Evolutionary conservation across 2,329 filamentous ascomycete genomes (phyloP).

Genomic region (Colletotrichum magnum): DNA sequence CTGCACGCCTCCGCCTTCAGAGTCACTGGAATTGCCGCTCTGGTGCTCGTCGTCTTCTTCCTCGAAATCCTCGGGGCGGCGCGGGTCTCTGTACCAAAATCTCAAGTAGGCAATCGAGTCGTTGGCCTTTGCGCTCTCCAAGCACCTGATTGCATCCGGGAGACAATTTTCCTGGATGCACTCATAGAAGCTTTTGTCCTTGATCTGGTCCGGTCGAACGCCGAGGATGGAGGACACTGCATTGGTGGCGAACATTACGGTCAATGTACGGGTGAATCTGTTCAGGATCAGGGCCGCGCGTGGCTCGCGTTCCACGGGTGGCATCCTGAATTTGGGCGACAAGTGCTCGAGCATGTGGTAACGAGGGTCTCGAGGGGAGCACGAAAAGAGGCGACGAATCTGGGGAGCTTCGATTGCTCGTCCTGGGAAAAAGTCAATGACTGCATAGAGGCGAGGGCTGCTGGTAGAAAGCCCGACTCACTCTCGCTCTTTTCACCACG

Average conservation of each 20-base stretch:
- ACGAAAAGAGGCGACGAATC: conserved; percentile 84
- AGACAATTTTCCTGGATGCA: conserved; percentile 86
- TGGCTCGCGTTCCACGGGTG: conserved; percentile 79
- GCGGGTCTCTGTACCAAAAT: conserved; percentile 86
- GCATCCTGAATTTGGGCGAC: conserved; percentile 82
- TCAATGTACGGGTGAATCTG: conserved; percentile 85
- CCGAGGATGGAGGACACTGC: conserved; percentile 83
- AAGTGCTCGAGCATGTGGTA: conserved; percentile 92
- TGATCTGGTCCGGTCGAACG: conserved; percentile 76
- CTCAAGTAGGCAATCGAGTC: conserved; percentile 92
- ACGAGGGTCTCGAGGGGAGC: conserved; percentile 84
- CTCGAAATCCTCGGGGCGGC: conserved; percentile 67
- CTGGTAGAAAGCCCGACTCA: conserved; percentile 58
- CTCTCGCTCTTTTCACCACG: conserved; percentile 79
- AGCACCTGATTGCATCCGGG: conserved; percentile 80
- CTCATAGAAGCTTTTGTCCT: conserved; percentile 87
- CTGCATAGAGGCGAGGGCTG: background rate
- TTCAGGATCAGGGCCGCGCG: conserved; percentile 89
- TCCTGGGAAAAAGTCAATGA: conserved; percentile 55
- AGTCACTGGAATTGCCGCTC: conserved; percentile 55
- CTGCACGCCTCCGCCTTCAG: conserved; percentile 62
- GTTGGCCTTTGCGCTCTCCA: conserved; percentile 90
- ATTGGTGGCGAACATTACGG: conserved; percentile 89
- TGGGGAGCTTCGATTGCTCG: conserved; percentile 83
- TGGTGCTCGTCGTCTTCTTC: conserved; percentile 56